phyloP scores from a whole-genome alignment of 768 basidiomycete species.

The Pulveroboletus sp. region DNA sequence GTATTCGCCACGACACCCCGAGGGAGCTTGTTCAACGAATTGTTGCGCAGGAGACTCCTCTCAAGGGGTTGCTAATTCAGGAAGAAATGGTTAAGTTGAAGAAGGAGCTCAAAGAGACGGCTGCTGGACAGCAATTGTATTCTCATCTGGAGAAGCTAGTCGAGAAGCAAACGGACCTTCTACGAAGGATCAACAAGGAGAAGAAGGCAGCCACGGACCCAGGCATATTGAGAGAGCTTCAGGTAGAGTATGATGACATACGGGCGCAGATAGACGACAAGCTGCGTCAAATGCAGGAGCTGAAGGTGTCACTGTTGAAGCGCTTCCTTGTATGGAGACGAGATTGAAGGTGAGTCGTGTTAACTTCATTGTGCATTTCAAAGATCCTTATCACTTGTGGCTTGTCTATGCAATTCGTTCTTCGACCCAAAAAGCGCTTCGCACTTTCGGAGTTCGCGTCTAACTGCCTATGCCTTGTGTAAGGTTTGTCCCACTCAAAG shows the following conservation, averaged over 20 bases:
- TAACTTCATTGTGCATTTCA: too few relatives aligned
- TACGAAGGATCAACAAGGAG: constrained; percentile 9
- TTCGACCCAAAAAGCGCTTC: too few relatives aligned
- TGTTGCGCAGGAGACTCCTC: neutral
- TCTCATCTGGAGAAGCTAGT: constrained; percentile 8
- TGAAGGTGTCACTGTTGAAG: constrained; percentile 7
- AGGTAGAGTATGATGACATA: constrained; percentile 5
- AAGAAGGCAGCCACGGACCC: neutral
- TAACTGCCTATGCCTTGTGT: too few relatives aligned
- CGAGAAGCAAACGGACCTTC: constrained; percentile 6
- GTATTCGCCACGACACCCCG: constrained; percentile 7
- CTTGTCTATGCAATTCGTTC: too few relatives aligned
- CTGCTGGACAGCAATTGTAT: constrained; percentile 6
- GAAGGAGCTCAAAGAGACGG: constrained; percentile 9
- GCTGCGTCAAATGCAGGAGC: constrained; percentile 8
- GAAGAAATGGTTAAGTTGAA: constrained; percentile 5
- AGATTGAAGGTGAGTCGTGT: too few relatives aligned
- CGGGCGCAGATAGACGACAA: constrained; percentile 1
- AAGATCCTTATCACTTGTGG: too few relatives aligned
- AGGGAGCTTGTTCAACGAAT: constrained; percentile 5
- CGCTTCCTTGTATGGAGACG: neutral
- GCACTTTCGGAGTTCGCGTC: too few relatives aligned
- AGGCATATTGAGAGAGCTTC: neutral
- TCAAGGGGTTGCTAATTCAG: neutral
- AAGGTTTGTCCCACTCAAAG: too few relatives aligned